These are phyloP conservation scores for Septoria linicola DNA, from an alignment of 2,329 filamentous ascomycete species.

Conservation along the genomic window DNA sequence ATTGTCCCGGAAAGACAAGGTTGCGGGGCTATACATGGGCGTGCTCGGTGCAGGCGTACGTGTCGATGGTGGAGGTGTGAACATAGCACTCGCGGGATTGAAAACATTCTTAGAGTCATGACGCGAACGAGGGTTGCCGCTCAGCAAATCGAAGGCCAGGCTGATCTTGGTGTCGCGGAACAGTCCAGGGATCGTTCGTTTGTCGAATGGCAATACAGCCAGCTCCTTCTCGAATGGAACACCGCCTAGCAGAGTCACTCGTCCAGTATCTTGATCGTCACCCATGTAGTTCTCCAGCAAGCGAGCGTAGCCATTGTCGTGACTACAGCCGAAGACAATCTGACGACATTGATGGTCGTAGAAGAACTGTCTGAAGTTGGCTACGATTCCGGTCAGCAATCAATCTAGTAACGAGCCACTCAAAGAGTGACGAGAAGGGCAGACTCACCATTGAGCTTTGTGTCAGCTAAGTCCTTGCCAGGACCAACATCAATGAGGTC, in stretches of 20 bases:
- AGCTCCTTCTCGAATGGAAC: constrained; percentile 57
- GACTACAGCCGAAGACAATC: constrained; percentile 59
- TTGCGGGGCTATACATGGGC: constrained; percentile 20
- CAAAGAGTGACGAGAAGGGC: too few relatives aligned
- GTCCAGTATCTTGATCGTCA: constrained; percentile 44
- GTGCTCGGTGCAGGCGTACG: constrained; percentile 21
- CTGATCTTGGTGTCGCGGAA: constrained; percentile 56
- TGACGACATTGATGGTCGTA: constrained; percentile 61
- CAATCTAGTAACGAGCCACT: too few relatives aligned
- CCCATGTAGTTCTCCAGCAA: constrained; percentile 53
- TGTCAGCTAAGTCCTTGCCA: constrained; percentile 58
- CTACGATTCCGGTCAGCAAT: constrained; percentile 38
- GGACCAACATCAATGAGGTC: constrained; percentile 62
- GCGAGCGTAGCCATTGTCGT: constrained; percentile 55
- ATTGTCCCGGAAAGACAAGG: constrained; percentile 13
- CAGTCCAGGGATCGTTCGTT: constrained; percentile 51
- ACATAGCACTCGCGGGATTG: constrained; percentile 33
- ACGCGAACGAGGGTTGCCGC: constrained; percentile 21
- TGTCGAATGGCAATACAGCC: constrained; percentile 50
- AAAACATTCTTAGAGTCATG: constrained; percentile 35
- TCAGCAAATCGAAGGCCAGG: constrained; percentile 29
- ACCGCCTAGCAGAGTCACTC: constrained; percentile 58
- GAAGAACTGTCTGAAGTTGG: constrained; percentile 55
- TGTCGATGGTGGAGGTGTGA: constrained; percentile 28
- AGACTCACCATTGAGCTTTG: constrained; percentile 51